Base-by-base conservation (phyloP, 1,284 basidiomycete genomes). In the Naganishia sp. region DNA sequence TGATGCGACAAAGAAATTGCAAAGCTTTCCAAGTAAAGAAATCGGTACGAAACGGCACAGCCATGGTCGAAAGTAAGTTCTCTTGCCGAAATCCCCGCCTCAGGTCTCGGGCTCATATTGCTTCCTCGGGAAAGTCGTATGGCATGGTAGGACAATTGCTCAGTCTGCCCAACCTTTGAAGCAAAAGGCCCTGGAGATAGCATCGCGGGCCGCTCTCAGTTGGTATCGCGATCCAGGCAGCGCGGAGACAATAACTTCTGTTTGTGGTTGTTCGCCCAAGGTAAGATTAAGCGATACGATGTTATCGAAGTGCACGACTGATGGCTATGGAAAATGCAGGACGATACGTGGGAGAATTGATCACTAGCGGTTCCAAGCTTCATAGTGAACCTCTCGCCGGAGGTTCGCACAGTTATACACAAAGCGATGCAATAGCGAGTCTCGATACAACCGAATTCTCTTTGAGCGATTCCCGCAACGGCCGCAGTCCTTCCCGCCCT, bases 221-320 rank as follows among this genome's bases (percentile, higher is more conserved):
- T 61, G 58, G 58, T 61, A 51, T 50, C 52, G 17, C 17, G 32
- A 54, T 41, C 17, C 52, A 35, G 32, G 3, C 28, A 54, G 35
- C n/a, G 35, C 52, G 21, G 32, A 17, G 15, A 17, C 32, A 17
- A 3, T 54, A 5, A 15, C 52, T n/a, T n/a, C 9, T 21, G 23
- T 18, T 7, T 54, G 52, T 23, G 17, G 17, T 21, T 54, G 52
- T 11, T 21, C 52, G 3, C 18, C 7, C 7, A n/a, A 35, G 11
- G 52, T 52, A 15, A 52, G 50, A 3, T 41, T 3, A 21, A 32
- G 13, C 28, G n/a, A 54, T 15, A 28, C 3, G 17, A 6, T 31
- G 50, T 1, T 15, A 5, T 3, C 9, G 15, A 13, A 17, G 6
- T 32, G 13, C 11, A 15, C 3, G 50, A 31, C 25, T 28, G 11